Base-by-base conservation (phyloP, 2,329 filamentous ascomycete genomes). In the Aureobasidium sp. region DNA sequence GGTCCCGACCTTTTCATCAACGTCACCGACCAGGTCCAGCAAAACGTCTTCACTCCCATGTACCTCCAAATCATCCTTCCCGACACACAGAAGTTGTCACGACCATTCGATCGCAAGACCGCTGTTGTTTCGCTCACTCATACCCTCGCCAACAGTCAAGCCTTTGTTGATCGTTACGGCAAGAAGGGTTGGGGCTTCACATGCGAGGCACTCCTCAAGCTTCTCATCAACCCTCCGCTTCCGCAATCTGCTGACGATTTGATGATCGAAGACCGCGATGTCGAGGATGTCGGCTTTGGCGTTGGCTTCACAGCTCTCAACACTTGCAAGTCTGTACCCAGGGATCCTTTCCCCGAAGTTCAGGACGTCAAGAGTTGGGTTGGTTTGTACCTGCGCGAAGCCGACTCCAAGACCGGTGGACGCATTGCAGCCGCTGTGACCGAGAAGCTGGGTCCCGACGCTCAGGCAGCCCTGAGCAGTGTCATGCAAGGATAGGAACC, bases 101-200 rank as follows among this genome's bases (percentile, higher is more conserved):
- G 90, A 4, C 92, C 94, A 0, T 80, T 90, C 33, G 95, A 99
- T 71, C 89, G 94, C 68, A 99, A 99, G 76, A 86, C 88, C 1
- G 94, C 93, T 1, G 92, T 96, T 21, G 84, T 99, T 35, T 96
- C 92, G 1, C 86, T 96, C 65, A 93, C 93, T 37, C 96, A 95
- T 77, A 95, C 91, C 1, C 79, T 97, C 25, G 88, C 90, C 65
- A 89, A 95, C 73, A 95, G 90, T 8, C 79, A 87, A 66, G 85
- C 89, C 0, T 97, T 99, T 69, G 88, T 89, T 0, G 81, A 86
- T 60, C 85, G 86, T 62, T 80, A 79, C 65, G 73, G 72, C 70
- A 82, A 86, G 68, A 93, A 94, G 74, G 92, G 94, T 45, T 99
- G 95, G 94, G 85, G 82, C 4, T 88, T 90, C 71, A 96, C 91